Conservation (phyloP, 2,329 filamentous ascomycete genomes). For the Trichoderma lentiforme region DNA sequence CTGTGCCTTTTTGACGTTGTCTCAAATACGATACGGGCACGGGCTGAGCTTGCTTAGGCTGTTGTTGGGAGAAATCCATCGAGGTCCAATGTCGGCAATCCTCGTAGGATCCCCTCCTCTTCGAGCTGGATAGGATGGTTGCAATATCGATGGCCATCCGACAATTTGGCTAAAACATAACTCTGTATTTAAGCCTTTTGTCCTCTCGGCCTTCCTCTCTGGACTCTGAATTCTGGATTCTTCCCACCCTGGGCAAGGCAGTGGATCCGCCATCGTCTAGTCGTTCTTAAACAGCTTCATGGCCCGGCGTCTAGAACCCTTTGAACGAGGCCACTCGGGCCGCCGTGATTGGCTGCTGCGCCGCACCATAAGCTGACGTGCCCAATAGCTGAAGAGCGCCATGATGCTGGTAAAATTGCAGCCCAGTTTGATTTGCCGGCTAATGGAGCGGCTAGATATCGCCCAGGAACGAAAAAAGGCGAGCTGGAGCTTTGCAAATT, state of each 20-base stretch:
- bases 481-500: neutral
- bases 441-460: neutral
- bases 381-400: slow-evolving; percentile 1
- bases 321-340: neutral
- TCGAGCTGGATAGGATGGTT: neutral
- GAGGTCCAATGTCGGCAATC: neutral
- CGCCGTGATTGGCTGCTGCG: neutral
- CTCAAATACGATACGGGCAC: neutral
- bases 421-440: neutral
- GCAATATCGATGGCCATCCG: neutral
- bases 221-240: neutral
- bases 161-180: slow-evolving; percentile 9
- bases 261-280: neutral
- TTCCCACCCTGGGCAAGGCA: neutral
- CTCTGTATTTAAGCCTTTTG: slow-evolving; percentile 6
- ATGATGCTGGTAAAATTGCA: neutral
- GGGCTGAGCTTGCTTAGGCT: neutral
- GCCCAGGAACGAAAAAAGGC: neutral
- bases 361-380: slow-evolving; percentile 5
- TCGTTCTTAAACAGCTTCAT: neutral
- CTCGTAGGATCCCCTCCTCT: neutral
- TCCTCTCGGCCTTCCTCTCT: neutral
- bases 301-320: slow-evolving; percentile 1
- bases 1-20: neutral
- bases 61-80: neutral